phyloP scores from a whole-genome alignment of 352 stramenopile species.

The Pythium dissotocum region DNA sequence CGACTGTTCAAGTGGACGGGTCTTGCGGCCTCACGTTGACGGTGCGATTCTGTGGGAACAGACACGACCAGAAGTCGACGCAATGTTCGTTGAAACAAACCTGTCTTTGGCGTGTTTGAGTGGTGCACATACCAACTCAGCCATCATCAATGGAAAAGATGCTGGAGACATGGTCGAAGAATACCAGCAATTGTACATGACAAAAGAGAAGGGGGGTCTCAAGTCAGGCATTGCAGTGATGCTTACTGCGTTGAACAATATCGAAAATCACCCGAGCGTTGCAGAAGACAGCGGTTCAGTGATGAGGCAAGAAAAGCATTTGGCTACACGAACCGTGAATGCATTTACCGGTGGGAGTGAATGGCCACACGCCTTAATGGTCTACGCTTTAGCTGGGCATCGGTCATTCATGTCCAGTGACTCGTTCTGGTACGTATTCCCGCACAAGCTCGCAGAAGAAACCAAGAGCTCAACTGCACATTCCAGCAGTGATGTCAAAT shows the following conservation, averaged over 20 bases:
- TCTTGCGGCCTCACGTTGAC: too few relatives aligned
- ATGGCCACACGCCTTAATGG: background rate
- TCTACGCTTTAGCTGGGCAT: background rate
- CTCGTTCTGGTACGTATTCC: constrained; percentile 10
- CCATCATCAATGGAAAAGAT: constrained; percentile 2
- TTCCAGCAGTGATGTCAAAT: background rate
- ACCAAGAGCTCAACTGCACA: background rate
- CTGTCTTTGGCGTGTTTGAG: too few relatives aligned
- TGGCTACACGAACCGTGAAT: constrained; percentile 9
- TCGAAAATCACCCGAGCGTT: constrained; percentile 1
- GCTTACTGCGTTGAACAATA: background rate
- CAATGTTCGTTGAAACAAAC: too few relatives aligned
- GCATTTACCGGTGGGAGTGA: background rate
- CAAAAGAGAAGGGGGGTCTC: background rate
- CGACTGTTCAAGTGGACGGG: too few relatives aligned
- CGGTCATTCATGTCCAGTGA: constrained; percentile 5
- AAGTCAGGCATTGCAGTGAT: background rate
- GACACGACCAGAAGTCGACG: too few relatives aligned
- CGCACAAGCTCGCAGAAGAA: background rate
- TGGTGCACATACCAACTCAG: too few relatives aligned
- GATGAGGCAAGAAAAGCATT: constrained; percentile 4
- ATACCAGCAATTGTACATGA: constrained; percentile 6
- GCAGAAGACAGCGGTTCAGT: background rate
- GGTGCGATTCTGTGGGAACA: too few relatives aligned
- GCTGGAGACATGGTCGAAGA: constrained; percentile 3